A percentile compares a stretch with the other conserved stretches of the same genome.
Conservation (phyloP, 1,284 basidiomycete species). For the Coniophora puteana region DNA sequence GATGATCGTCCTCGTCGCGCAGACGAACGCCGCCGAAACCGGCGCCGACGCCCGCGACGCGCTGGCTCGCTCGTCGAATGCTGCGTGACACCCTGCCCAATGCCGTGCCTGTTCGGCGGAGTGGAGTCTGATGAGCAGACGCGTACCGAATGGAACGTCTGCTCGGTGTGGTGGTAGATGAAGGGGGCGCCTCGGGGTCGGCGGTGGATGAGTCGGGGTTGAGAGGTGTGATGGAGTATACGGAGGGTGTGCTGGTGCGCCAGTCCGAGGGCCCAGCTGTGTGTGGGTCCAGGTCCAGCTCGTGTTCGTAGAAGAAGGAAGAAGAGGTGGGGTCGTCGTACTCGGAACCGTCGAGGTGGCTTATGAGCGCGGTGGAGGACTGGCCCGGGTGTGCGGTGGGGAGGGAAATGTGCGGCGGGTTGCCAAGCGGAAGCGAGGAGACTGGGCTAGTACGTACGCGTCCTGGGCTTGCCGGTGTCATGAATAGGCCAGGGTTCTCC, state of each 20-base stretch:
- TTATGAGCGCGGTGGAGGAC: too few species aligned
- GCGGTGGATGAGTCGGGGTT: too few species aligned
- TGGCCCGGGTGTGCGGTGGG: too few species aligned
- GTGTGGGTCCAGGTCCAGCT: slow-evolving; percentile 48
- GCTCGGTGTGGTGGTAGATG: slow-evolving; percentile 35
- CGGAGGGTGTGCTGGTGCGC: slow-evolving; percentile 23
- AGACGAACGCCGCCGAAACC: slow-evolving; percentile 56
- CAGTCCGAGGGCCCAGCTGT: slow-evolving; percentile 46
- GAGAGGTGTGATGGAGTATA: slow-evolving; percentile 17
- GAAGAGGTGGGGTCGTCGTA: too few species aligned
- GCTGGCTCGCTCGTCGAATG: slow-evolving; percentile 68
- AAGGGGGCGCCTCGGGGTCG: slow-evolving; percentile 37
- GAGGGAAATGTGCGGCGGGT: too few species aligned
- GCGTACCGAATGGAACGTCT: slow-evolving; percentile 49
- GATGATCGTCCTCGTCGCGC: slow-evolving; percentile 44
- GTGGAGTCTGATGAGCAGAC: slow-evolving; percentile 46
- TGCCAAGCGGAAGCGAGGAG: too few species aligned
- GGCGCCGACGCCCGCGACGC: slow-evolving; percentile 80
- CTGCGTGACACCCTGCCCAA: slow-evolving; percentile 56
- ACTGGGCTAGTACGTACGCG: too few species aligned
- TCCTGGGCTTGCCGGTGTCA: slow-evolving; percentile 38
- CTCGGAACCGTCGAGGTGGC: too few species aligned
- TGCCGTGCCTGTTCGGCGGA: slow-evolving; percentile 54
- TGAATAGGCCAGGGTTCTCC: slow-evolving; percentile 28
- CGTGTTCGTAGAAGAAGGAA: slow-evolving; percentile 49